Evolutionary conservation across 371 early-diverging fungal species (phyloP), one percentile per base, ranked within the genome.

Genomic region (Zopfochytrium polystomum): DNA sequence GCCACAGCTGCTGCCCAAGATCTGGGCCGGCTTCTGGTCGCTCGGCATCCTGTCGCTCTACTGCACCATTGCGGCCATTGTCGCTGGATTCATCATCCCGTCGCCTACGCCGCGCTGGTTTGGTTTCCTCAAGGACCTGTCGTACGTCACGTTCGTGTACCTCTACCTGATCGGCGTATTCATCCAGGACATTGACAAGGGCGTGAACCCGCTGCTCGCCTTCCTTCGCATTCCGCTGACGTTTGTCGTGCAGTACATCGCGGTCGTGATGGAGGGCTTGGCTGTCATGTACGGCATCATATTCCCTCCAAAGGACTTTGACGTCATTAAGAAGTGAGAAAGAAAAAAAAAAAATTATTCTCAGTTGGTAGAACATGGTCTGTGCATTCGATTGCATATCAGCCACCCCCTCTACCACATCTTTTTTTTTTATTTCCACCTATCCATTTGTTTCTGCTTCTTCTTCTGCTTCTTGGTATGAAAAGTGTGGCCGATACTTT

Each of bases 21-120:
- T 80, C 45, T 77, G 77, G 77, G 63, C 69, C 27, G 61, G 67
- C 60, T 80, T 80, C 72, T 80, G 80, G 80, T 67, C 74, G 2
- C 63, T 80, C 58, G 76, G 78, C 18, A 71, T 70, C 55, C 34
- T 76, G 34, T 63, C 70, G 5, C 62, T 80, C 30, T 70, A 58
- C 65, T 58, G 68, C 48, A 76, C 78, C 27, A 58, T 80, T 51
- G 74, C 68, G 3, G 69, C 74, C 22, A 65, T 80, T 44, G 67
- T 73, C 4, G 66, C 77, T 31, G 77, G 76, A 6, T 60, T 79
- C 51, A 53, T 70, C 48, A 32, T 44, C 42, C 9, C 18, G 45
- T 46, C 46, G 46, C 47, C 55, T 7, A 77, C 78, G 30, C 80
- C 80, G 11, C 70, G 77, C 7, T 80, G 80, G 80, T 74, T 80